These are phyloP conservation scores for Clonostachys solani DNA, from an alignment of 2,329 filamentous ascomycete genomes.

Conservation along the genomic window DNA sequence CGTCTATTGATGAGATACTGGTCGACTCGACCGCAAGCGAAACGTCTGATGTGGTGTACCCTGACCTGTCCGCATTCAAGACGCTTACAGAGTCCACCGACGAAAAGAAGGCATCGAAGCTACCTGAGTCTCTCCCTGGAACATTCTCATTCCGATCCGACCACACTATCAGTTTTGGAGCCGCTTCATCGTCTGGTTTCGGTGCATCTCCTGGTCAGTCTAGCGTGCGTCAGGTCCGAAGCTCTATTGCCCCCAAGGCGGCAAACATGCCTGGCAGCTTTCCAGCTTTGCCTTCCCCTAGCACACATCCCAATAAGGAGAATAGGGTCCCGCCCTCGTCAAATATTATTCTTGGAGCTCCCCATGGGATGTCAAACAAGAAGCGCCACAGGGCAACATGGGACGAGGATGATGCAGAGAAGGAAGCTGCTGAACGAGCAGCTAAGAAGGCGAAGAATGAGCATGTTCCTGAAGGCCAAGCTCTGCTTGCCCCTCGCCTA, in stretches of 20 bases:
- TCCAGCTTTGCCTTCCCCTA: conserved; percentile 25
- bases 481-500: conserved; percentile 45
- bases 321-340: conserved; percentile 37
- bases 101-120: conserved; percentile 11
- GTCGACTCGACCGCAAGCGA: conserved; percentile 9
- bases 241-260: conserved; percentile 35
- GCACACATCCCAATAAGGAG: conserved; percentile 46
- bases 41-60: conserved; percentile 35
- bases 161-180: conserved; percentile 56
- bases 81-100: conserved; percentile 16
- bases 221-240: conserved; percentile 55
- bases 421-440: conserved; percentile 41
- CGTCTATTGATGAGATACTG: conserved; percentile 12
- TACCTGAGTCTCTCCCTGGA: conserved; percentile 41
- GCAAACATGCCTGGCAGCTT: conserved; percentile 52
- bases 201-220: conserved; percentile 54
- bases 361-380: conserved; percentile 63
- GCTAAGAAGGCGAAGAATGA: conserved; percentile 56
- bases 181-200: conserved; percentile 44
- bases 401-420: conserved; percentile 51
- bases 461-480: conserved; percentile 44
- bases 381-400: conserved; percentile 56
- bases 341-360: conserved; percentile 19
- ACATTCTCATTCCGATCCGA: conserved; percentile 64
- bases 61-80: conserved; percentile 42